Evolutionary conservation across 2,329 filamentous ascomycete genomes (phyloP).

Genomic region (Fusarium longipes): DNA sequence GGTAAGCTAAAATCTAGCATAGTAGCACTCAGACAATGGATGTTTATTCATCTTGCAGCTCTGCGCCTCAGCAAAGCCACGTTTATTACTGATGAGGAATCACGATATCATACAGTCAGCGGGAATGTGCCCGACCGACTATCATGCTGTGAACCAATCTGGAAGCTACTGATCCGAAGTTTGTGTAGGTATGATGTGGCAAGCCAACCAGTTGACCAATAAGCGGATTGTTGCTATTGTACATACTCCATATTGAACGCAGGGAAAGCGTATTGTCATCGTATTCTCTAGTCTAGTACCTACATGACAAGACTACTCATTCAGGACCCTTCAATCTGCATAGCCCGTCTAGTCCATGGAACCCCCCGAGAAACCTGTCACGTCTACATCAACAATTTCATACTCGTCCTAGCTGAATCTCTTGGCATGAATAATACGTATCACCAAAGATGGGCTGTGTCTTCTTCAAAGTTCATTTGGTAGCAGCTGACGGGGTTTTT

Average conservation of each 20-base stretch:
- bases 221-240: too few relatives aligned
- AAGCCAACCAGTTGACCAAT: neutral
- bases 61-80: conserved; percentile 35
- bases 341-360: neutral
- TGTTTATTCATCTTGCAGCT: conserved; percentile 8
- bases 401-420: neutral
- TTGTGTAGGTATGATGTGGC: neutral
- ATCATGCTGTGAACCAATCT: neutral
- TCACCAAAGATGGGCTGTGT: neutral
- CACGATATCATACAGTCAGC: neutral
- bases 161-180: neutral
- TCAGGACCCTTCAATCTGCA: neutral
- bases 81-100: neutral
- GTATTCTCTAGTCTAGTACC: too few relatives aligned
- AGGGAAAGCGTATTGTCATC: neutral
- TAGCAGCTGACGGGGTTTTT: conserved; percentile 3
- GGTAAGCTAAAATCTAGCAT: too few relatives aligned
- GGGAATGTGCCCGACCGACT: neutral
- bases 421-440: neutral
- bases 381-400: neutral
- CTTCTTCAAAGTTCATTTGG: neutral
- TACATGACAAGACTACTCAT: conserved; percentile 2
- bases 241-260: neutral
- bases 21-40: too few relatives aligned
- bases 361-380: neutral